Evolutionary conservation across 2,329 filamentous ascomycete species (phyloP).

Genomic region (Ascochyta viciae-villosae): DNA sequence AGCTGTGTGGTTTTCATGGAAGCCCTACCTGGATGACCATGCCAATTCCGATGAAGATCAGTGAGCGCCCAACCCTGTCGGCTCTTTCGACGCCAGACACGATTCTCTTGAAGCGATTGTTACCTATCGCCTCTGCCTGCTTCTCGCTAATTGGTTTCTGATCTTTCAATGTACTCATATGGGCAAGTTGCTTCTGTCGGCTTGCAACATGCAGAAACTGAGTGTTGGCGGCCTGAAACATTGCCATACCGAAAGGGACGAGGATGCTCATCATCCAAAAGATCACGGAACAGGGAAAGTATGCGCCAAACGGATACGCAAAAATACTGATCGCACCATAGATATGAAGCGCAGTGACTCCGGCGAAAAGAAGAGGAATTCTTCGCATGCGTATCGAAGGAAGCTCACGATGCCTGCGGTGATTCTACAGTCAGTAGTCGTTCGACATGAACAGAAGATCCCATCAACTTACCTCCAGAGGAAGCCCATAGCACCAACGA

Average conservation of each 20-base stretch:
- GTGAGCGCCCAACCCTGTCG: conserved; percentile 36
- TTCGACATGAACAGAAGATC: not conserved
- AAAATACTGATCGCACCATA: conserved; percentile 35
- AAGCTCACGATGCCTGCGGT: conserved; percentile 29
- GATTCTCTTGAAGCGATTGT: conserved; percentile 36
- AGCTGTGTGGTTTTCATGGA: not conserved
- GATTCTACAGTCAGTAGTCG: not conserved
- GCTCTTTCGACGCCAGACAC: conserved; percentile 31
- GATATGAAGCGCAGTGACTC: conserved; percentile 33
- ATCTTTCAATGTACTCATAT: conserved; percentile 34
- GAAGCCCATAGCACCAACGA: conserved; percentile 21
- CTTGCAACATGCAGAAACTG: conserved; percentile 44
- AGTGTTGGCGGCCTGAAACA: conserved; percentile 47
- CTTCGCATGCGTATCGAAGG: conserved; percentile 43
- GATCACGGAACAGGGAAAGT: conserved; percentile 35
- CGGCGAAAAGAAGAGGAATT: conserved; percentile 37
- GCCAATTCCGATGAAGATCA: conserved; percentile 38
- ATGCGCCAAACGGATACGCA: conserved; percentile 34
- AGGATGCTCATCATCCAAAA: conserved; percentile 46
- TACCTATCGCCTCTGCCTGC: conserved; percentile 29
- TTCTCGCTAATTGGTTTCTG: conserved; percentile 32
- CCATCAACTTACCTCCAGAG: conserved; percentile 23
- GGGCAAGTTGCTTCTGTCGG: conserved; percentile 42
- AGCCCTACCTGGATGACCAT: conserved; percentile 36
- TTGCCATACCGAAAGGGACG: conserved; percentile 39